Evolutionary conservation across 2,329 filamentous ascomycete genomes (phyloP), one percentile per base, ranked within the genome.

Genomic region (Myriosclerotinia duriaeana): DNA sequence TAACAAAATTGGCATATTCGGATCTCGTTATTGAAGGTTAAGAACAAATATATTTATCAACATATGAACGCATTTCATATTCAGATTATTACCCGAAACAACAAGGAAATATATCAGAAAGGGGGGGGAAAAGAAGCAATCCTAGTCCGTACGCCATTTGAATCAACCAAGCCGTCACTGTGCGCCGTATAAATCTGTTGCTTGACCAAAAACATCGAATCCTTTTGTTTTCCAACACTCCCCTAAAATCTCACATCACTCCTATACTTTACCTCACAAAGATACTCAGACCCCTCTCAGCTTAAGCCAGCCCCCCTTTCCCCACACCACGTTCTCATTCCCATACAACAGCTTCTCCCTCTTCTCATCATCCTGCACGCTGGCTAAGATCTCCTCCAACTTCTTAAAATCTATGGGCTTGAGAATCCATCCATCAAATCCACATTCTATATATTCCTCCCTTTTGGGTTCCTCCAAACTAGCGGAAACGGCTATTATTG

Each of bases 401-500:
- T 91, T 84, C 70, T 87, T 85, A 75, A 96, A 96, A 69, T 94
- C 87, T 52, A 96, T 90, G 0, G 92, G 92, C 74, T 96, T 96
- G 66, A 96, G 80, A 38, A 97, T 93, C 92, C 92, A 96, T 30
- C 90, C 93, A 71, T 96, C 92, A 71, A 97, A 96, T 0, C 93
- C 93, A 4, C 87, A 87, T 48, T 90, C 83, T 48, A 92, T 84
- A 71, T 96, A 97, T 0, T 78, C 84, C 50, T 88, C 80, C 61
- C 80, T 84, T 53, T 93, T 85, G 20, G 81, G 83, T 75, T 96
- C 93, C 1, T 60, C 36, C 5, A 59, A 15, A 90, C 74, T 1
- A 96, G 93, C 92, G 0, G 92, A 96, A 0, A 96, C 92, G 0
- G 92, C 93, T 71, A 97, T 92, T 61, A 96, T 89, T 0, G 93